phyloP scores from a whole-genome alignment of 2,329 filamentous ascomycete species.

The Neoarthrinium moseri region DNA sequence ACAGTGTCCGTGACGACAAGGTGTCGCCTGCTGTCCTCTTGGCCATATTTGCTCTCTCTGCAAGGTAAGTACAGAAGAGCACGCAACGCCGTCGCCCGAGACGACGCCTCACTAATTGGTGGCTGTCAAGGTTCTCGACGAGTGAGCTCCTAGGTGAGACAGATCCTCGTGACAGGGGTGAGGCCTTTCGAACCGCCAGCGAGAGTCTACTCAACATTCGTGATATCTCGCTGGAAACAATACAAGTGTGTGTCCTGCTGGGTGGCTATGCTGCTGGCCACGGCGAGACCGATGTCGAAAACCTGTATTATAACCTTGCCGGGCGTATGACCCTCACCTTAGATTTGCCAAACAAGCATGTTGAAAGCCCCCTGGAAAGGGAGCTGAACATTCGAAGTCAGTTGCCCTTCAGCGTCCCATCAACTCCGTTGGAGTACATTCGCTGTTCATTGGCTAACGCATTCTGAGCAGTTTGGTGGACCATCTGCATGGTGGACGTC shows the following conservation, averaged over 20 bases:
- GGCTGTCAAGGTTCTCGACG: constrained; percentile 21
- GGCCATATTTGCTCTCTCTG: constrained; percentile 24
- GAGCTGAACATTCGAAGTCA: constrained; percentile 32
- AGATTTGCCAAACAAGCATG: constrained; percentile 31
- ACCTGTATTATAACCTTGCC: constrained; percentile 36
- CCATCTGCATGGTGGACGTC: constrained; percentile 38
- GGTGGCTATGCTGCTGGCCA: constrained; percentile 32
- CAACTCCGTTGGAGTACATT: too few relatives aligned
- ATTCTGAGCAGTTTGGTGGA: constrained; percentile 32
- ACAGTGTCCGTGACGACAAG: constrained; percentile 20
- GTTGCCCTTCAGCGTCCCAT: too few relatives aligned
- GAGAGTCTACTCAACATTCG: constrained; percentile 30
- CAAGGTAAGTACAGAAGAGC: constrained; percentile 10
- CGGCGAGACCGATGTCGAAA: constrained; percentile 32
- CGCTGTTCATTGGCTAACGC: neutral
- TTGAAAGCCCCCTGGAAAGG: constrained; percentile 25
- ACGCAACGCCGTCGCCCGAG: neutral
- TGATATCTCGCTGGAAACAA: constrained; percentile 32
- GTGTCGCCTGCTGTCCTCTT: constrained; percentile 20
- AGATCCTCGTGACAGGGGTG: constrained; percentile 20
- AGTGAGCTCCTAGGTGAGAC: constrained; percentile 15
- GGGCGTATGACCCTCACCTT: constrained; percentile 34
- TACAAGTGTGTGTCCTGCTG: constrained; percentile 38
- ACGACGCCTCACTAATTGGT: neutral
- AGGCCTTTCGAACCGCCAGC: constrained; percentile 17